A percentile compares a stretch with the other conserved stretches of the same genome.
phyloP scores from a whole-genome alignment of 2,329 filamentous ascomycete genomes.

The Penicillium corylophilum region DNA sequence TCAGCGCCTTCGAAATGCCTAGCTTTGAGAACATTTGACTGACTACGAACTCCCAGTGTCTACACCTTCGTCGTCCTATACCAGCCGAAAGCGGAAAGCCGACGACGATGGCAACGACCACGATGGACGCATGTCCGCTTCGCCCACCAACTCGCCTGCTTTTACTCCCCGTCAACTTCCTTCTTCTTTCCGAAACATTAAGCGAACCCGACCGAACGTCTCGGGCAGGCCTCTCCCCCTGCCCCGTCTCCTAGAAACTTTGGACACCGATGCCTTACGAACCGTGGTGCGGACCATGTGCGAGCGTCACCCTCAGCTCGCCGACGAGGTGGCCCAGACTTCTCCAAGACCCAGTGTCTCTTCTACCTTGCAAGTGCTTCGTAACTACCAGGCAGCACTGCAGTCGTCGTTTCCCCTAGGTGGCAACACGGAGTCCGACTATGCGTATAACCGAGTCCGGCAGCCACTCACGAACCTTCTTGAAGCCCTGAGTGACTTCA shows the following conservation, averaged over 20 bases:
- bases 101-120: slow-evolving; percentile 64
- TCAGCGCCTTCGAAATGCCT: neutral
- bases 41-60: slow-evolving; percentile 30
- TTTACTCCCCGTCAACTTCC: slow-evolving; percentile 67
- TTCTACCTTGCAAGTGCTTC: slow-evolving; percentile 75
- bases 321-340: slow-evolving; percentile 75
- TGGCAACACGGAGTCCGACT: slow-evolving; percentile 81
- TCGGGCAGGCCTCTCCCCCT: slow-evolving; percentile 65
- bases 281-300: slow-evolving; percentile 87
- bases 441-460: slow-evolving; percentile 90
- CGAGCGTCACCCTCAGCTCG: slow-evolving; percentile 82
- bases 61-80: slow-evolving; percentile 41
- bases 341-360: slow-evolving; percentile 84
- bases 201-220: slow-evolving; percentile 67
- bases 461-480: slow-evolving; percentile 76
- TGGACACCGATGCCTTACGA: slow-evolving; percentile 80
- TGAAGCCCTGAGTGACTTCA: slow-evolving; percentile 90
- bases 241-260: slow-evolving; percentile 84
- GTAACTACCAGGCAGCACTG: slow-evolving; percentile 76
- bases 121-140: slow-evolving; percentile 87
- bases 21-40: slow-evolving; percentile 11
- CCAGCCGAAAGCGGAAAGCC: slow-evolving; percentile 79
- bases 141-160: slow-evolving; percentile 78
- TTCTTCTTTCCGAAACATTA: slow-evolving; percentile 65
- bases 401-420: slow-evolving; percentile 80